Evolutionary conservation across 257 asterid species (phyloP).

Genomic region (Coffea eugenioides): DNA sequence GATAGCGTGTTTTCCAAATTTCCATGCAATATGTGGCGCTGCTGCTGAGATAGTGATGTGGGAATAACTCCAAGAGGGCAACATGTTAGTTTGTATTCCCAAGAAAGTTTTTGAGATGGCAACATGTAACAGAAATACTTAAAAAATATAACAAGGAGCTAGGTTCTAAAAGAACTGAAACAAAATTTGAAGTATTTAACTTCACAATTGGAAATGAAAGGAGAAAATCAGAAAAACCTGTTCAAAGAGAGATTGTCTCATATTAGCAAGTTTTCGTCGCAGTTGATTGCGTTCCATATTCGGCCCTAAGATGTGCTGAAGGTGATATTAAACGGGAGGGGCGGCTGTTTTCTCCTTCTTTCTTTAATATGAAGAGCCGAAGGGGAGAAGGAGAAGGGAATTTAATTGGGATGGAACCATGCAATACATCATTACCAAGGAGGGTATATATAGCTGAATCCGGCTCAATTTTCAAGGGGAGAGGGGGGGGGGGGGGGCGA

Average conservation of each 20-base stretch:
- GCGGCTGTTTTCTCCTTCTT: neutral
- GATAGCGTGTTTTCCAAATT: too few species aligned
- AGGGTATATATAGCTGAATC: constrained; percentile 12
- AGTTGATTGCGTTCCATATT: constrained; percentile 27
- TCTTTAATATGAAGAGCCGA: neutral
- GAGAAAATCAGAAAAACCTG: constrained; percentile 33
- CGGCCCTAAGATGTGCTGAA: neutral
- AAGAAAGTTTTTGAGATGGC: too few species aligned
- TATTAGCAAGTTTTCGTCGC: constrained; percentile 54
- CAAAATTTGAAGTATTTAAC: neutral
- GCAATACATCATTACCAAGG: neutral
- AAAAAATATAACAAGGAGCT: too few species aligned
- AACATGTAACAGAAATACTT: too few species aligned
- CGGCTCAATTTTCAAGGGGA: neutral
- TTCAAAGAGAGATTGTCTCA: constrained; percentile 61
- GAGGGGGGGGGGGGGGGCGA: too few species aligned
- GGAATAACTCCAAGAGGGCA: too few species aligned
- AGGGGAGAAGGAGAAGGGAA: neutral
- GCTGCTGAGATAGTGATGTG: too few species aligned
- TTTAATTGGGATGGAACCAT: neutral
- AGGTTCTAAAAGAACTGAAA: neutral
- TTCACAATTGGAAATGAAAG: neutral
- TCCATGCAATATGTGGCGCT: too few species aligned
- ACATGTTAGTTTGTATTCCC: too few species aligned
- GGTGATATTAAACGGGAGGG: too few species aligned